Evolutionary conservation across 352 stramenopile species (phyloP).

Genomic region (Saprolegnia diclina): DNA sequence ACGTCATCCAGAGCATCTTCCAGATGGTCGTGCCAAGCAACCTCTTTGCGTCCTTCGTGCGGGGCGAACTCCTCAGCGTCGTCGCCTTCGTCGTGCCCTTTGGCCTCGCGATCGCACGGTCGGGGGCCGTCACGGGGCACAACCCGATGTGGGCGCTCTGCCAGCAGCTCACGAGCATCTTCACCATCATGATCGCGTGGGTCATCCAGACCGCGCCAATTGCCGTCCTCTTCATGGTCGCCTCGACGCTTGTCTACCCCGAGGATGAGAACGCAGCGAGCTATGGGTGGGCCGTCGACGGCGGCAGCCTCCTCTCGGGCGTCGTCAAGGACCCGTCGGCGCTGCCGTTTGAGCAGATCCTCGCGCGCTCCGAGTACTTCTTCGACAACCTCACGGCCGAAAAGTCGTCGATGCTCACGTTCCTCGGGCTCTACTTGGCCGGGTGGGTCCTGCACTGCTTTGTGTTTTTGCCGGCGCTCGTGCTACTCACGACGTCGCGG

Average conservation of each 20-base stretch:
- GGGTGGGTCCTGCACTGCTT: slow-evolving; percentile 60
- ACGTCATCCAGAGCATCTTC: slow-evolving; percentile 33
- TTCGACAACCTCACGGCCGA: slow-evolving; percentile 39
- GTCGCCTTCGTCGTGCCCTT: slow-evolving; percentile 47
- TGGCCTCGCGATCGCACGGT: slow-evolving; percentile 29
- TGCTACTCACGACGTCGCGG: slow-evolving; percentile 18
- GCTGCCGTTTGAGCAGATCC: slow-evolving; percentile 6
- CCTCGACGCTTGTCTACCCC: background rate
- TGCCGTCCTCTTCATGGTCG: slow-evolving; percentile 28
- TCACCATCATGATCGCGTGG: slow-evolving; percentile 44
- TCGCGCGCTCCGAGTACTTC: slow-evolving; percentile 28
- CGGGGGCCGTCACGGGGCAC: slow-evolving; percentile 11
- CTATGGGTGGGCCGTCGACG: background rate
- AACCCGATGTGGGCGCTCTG: slow-evolving; percentile 33
- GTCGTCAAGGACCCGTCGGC: background rate
- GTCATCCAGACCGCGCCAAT: slow-evolving; percentile 32
- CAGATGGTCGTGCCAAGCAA: slow-evolving; percentile 41
- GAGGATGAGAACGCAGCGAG: background rate
- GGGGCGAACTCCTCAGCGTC: slow-evolving; percentile 40
- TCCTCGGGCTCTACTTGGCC: slow-evolving; percentile 41
- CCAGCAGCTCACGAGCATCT: slow-evolving; percentile 37
- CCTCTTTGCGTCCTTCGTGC: slow-evolving; percentile 36
- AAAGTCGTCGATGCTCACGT: slow-evolving; percentile 27
- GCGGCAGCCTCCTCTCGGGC: background rate
- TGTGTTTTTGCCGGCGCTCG: slow-evolving; percentile 50